Evolutionary conservation across 2,329 filamentous ascomycete genomes (phyloP).

Genomic region (Aureobasidium lini): DNA sequence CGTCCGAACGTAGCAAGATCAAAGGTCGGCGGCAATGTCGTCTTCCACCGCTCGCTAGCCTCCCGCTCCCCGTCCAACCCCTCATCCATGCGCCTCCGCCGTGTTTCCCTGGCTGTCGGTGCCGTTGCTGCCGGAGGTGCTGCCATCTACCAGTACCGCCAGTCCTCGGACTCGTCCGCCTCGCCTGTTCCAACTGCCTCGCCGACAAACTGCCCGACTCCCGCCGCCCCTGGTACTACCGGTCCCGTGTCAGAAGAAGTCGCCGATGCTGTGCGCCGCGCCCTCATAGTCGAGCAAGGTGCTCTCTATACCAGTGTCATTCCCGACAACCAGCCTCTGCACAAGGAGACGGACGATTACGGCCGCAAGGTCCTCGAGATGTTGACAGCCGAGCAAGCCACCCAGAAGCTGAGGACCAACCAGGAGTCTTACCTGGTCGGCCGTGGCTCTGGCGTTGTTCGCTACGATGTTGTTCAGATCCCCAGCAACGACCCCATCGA

Average conservation of each 20-base stretch:
- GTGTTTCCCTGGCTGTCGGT: slow-evolving; percentile 59
- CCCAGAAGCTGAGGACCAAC: slow-evolving; percentile 76
- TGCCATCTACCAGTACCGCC: slow-evolving; percentile 64
- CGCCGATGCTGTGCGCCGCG: slow-evolving; percentile 52
- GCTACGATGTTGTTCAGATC: slow-evolving; percentile 91
- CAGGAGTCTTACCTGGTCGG: slow-evolving; percentile 90
- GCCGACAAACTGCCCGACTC: slow-evolving; percentile 17
- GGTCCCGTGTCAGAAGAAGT: slow-evolving; percentile 29
- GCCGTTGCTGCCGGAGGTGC: slow-evolving; percentile 64
- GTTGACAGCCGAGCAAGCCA: slow-evolving; percentile 90
- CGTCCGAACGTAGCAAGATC: slow-evolving; percentile 40
- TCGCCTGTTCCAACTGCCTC: slow-evolving; percentile 37
- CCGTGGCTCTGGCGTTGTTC: slow-evolving; percentile 80
- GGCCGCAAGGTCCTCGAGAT: slow-evolving; percentile 87
- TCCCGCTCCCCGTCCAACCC: slow-evolving; percentile 34
- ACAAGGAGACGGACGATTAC: slow-evolving; percentile 78
- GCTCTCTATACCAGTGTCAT: slow-evolving; percentile 84
- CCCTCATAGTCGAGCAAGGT: slow-evolving; percentile 82
- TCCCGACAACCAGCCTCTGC: slow-evolving; percentile 75
- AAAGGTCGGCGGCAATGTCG: background rate
- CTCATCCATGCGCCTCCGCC: slow-evolving; percentile 60
- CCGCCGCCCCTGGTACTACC: slow-evolving; percentile 16
- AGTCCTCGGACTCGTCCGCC: background rate
- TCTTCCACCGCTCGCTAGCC: slow-evolving; percentile 33
- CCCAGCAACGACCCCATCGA: slow-evolving; percentile 97